These are phyloP conservation scores for Tulasnella sp. DNA, from an alignment of 768 basidiomycete species.

Conservation along the genomic window DNA sequence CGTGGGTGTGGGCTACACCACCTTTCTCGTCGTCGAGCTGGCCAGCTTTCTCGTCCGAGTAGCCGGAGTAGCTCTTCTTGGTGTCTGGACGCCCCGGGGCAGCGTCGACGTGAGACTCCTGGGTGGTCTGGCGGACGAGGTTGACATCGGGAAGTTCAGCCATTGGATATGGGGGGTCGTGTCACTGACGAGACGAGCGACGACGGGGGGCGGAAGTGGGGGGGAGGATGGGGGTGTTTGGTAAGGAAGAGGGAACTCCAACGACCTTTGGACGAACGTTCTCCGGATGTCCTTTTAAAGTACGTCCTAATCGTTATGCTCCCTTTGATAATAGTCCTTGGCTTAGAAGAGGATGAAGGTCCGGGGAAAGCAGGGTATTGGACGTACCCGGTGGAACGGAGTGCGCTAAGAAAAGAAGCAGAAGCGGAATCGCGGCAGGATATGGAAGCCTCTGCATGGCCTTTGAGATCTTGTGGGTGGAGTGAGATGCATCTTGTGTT, in stretches of 20 bases:
- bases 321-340: no score
- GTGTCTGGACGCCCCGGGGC: background rate
- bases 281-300: background rate
- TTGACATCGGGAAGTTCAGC: background rate
- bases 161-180: background rate
- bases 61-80: background rate
- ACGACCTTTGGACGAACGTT: background rate
- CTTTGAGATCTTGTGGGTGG: background rate
- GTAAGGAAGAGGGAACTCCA: conserved; percentile 1
- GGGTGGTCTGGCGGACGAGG: background rate
- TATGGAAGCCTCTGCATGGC: background rate
- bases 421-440: background rate
- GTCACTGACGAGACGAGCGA: background rate
- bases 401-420: background rate
- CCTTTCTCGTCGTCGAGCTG: conserved; percentile 2
- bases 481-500: background rate
- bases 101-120: background rate
- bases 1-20: background rate
- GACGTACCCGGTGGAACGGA: background rate
- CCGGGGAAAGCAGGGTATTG: background rate
- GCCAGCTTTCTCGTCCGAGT: background rate
- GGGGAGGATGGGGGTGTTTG: background rate
- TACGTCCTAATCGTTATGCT: background rate
- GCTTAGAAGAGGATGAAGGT: background rate
- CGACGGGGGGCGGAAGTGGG: background rate